Evolutionary conservation across 2,329 filamentous ascomycete genomes (phyloP), one percentile per base, ranked within the genome.

Genomic region (Plenodomus tracheiphilus): DNA sequence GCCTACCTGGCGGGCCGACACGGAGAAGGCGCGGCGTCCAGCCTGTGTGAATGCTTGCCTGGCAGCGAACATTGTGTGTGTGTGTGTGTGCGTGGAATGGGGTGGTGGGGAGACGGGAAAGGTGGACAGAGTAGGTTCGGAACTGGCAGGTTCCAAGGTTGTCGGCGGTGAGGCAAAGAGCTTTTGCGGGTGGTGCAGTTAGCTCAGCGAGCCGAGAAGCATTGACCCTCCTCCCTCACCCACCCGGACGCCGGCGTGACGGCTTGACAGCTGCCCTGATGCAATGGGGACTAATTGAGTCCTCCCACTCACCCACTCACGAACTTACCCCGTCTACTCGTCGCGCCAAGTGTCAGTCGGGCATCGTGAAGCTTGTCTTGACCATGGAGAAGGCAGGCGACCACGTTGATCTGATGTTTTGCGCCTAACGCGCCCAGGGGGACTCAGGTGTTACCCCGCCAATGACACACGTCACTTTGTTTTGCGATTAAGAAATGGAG

Each of bases 31-130:
- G 66, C 79, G 73, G 68, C 79, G 73, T 76, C 79, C 77, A 63
- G 72, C 72, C 62, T 77, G 75, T 61, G 74, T 72, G 65, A 80
- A 75, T 56, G 77, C 70, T 64, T 79, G 75, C 66, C 79, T 77
- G 64, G 78, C 76, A 61, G 87, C 84, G 76, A 93, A 93, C 90
- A 95, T 86, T 56, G 53, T 68, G 65, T 46, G 49, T 51, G 47
- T 68, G 65, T 46, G 49, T 51, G 47, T 56, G 53, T 68, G 65
- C 45, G 49, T 51, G 47, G 47, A 53, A 59, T 54, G 58, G 55
- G 46, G 46, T 47, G 41, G 43, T 43, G 48, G 39, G 54, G 54
- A 58, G 56, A 60, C 40, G 28, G 28, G 28, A 15, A 32, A 16
- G 35, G 35, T 37, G 35, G 35, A 18, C 9, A 37, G 6, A n/a